These are phyloP conservation scores for Syncephalastrum monosporum DNA, from an alignment of 371 early-diverging fungal genomes.

Conservation along the genomic window DNA sequence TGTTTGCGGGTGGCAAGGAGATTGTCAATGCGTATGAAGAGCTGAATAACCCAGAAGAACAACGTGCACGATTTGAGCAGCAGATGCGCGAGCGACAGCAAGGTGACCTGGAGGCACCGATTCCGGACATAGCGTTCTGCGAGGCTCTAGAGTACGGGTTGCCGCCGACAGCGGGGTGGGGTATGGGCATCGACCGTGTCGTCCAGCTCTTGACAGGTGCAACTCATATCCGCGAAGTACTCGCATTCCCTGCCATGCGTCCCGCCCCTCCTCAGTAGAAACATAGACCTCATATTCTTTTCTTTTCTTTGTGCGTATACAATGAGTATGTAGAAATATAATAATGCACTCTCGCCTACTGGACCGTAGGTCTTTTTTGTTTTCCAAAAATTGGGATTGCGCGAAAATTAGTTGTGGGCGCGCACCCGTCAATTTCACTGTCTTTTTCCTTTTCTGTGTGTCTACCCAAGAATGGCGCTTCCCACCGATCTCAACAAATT, in stretches of 20 bases:
- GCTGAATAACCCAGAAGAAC: slow-evolving; percentile 97
- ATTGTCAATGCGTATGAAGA: slow-evolving; percentile 99
- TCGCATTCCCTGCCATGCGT: slow-evolving; percentile 82
- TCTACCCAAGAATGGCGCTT: neutral
- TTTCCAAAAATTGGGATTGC: too few relatives aligned
- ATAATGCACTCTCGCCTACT: too few relatives aligned
- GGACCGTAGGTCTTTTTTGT: too few relatives aligned
- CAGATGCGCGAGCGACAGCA: slow-evolving; percentile 66
- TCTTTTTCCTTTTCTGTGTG: too few relatives aligned
- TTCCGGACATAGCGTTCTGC: slow-evolving; percentile 85
- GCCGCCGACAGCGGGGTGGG: slow-evolving; percentile 99
- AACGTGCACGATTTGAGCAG: slow-evolving; percentile 79
- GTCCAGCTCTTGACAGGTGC: slow-evolving; percentile 86
- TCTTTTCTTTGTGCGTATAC: neutral
- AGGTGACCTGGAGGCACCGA: slow-evolving; percentile 87
- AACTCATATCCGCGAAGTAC: slow-evolving; percentile 88
- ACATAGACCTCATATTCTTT: neutral
- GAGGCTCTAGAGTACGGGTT: slow-evolving; percentile 92
- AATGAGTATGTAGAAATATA: neutral
- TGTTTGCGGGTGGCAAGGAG: slow-evolving; percentile 92
- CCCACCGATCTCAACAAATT: slow-evolving; percentile 22
- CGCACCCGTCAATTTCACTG: too few relatives aligned
- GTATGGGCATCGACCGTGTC: slow-evolving; percentile 96
- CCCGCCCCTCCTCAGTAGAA: slow-evolving; percentile 7
- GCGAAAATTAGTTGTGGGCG: too few relatives aligned